phyloP scores from a whole-genome alignment of 208 protist genomes.

The Wallacemonas collosoma region DNA sequence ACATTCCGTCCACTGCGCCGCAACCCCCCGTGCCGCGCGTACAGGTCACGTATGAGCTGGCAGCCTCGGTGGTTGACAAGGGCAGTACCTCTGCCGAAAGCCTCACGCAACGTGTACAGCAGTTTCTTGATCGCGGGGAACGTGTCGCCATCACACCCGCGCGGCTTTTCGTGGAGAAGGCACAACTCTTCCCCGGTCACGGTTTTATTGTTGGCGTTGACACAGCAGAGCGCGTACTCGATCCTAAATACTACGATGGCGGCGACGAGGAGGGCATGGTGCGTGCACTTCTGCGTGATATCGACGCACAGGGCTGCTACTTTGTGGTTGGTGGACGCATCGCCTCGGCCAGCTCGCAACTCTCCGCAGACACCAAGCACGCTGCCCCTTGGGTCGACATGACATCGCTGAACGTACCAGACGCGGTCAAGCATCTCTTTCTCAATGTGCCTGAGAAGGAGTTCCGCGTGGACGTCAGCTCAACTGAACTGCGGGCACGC shows the following conservation, averaged over 20 bases:
- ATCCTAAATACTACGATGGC: constrained; percentile 66
- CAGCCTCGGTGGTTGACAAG: constrained; percentile 64
- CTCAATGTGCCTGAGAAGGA: constrained; percentile 38
- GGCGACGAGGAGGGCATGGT: constrained; percentile 24
- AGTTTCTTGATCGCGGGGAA: constrained; percentile 48
- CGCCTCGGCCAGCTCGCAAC: constrained; percentile 19
- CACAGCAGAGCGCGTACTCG: constrained; percentile 66
- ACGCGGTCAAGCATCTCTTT: constrained; percentile 48
- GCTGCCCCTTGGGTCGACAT: constrained; percentile 45
- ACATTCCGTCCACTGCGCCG: not conserved
- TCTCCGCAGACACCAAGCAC: not conserved
- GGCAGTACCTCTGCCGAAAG: constrained; percentile 31
- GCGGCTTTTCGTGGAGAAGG: constrained; percentile 68
- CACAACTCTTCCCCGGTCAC: constrained; percentile 56
- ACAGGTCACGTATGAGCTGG: constrained; percentile 70
- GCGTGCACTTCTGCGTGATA: constrained; percentile 18
- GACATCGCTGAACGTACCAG: constrained; percentile 35
- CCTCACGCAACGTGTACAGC: constrained; percentile 44
- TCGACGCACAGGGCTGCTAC: constrained; percentile 23
- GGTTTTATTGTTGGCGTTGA: constrained; percentile 79
- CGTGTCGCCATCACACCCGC: constrained; percentile 65
- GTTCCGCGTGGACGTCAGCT: constrained; percentile 81
- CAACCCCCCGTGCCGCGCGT: constrained; percentile 4
- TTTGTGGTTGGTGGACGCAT: constrained; percentile 41
- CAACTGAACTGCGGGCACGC: constrained; percentile 55